Base-by-base conservation (phyloP, 2,329 filamentous ascomycete genomes). In the Xylariaceae sp. region DNA sequence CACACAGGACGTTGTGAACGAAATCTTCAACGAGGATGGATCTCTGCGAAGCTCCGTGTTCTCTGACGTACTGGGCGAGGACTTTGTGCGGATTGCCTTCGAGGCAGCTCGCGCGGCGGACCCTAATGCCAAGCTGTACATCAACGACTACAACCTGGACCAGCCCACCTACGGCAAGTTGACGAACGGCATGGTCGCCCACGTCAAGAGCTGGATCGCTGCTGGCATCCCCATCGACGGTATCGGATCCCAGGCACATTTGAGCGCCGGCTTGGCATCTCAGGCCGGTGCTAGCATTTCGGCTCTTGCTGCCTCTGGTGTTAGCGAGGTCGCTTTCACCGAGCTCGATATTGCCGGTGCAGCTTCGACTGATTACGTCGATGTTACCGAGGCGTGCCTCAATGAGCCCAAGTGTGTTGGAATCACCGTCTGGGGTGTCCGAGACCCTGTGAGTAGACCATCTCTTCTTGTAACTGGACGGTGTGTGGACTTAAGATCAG, bases 71-170 rank as follows among this genome's bases (percentile, higher is more conserved):
- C 80, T 90, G 3, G 87, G 88, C 50, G 86, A 89, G 74, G 81
- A 82, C 71, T 90, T 87, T 69, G 83, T 91, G 56, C 76, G 78
- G 18, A 87, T 88, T 67, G 88, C 88, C 42, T 91, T 90, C 75
- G 78, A 82, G 55, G 83, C 88, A 9, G 88, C 88, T 17, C 81
- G 82, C 55, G 78, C 78, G 7, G 87, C 85, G 11, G 88, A 90
- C 71, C 86, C 88, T 2, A 68, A 74, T 58, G 86, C 85, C 2
- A 87, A 87, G 74, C 78, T 91, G 45, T 92, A 89, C 77, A 88
- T 90, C 75, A 92, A 91, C 74, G 88, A 91, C 72, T 84, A 80
- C 74, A 88, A 88, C 75, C 80, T 88, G 55, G 87, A 88, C 74
- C 77, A 73, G 49, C 79, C 85, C 15, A 78, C 67, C 64, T 80